These are phyloP conservation scores for Spathaspora passalidarum DNA, from an alignment of 805 yeast species.

Conservation along the genomic window DNA sequence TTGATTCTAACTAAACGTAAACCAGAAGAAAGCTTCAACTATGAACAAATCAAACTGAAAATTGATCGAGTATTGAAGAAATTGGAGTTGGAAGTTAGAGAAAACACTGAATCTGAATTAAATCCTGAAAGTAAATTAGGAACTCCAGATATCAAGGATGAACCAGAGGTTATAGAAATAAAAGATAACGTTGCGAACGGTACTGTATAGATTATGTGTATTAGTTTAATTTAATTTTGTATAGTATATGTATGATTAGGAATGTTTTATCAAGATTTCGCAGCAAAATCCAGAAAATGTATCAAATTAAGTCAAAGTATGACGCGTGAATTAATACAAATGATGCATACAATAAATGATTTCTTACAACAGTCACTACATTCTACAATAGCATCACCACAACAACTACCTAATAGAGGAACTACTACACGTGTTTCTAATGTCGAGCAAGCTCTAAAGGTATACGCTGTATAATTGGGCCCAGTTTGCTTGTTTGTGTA, in stretches of 20 bases:
- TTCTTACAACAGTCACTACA: too few species aligned
- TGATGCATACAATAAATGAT: too few species aligned
- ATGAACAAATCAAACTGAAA: conserved; percentile 14
- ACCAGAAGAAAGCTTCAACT: conserved; percentile 19
- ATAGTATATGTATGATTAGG: neutral
- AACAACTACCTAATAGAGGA: too few species aligned
- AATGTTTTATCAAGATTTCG: neutral
- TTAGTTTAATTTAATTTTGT: neutral
- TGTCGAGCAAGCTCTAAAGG: too few species aligned
- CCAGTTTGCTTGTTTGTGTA: neutral
- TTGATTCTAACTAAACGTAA: conserved; percentile 29
- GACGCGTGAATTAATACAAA: too few species aligned
- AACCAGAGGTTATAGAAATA: neutral
- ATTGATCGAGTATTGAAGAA: conserved; percentile 20
- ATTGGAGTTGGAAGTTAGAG: conserved; percentile 13
- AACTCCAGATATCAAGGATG: conserved; percentile 1
- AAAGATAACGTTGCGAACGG: neutral
- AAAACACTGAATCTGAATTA: conserved; percentile 3
- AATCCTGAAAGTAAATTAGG: neutral
- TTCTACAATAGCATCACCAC: too few species aligned
- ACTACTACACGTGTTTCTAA: too few species aligned
- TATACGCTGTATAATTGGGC: neutral
- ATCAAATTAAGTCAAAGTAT: too few species aligned
- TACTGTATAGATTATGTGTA: neutral
- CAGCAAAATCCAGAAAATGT: neutral